Evolutionary conservation across 208 protist genomes (phyloP).

Genomic region (Endotrypanum monterogeii): DNA sequence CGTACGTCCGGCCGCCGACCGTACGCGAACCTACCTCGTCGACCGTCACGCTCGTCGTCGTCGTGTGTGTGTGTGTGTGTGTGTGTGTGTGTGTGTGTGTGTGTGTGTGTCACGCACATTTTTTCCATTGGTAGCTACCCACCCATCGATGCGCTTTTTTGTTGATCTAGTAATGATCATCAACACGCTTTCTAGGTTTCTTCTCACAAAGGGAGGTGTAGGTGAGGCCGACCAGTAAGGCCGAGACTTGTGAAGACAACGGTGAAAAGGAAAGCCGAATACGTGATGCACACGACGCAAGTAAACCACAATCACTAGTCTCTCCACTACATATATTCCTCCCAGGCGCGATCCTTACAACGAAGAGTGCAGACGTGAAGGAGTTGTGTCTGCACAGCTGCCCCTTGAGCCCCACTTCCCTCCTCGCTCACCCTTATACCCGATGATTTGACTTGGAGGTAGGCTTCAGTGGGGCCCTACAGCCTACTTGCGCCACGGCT

Average conservation of each 20-base stretch:
- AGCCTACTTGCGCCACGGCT: conserved; percentile 87
- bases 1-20: too few relatives aligned
- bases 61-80: too few relatives aligned
- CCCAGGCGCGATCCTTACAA: not conserved
- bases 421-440: not conserved
- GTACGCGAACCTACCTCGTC: too few relatives aligned
- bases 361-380: not conserved
- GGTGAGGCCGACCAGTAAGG: not conserved
- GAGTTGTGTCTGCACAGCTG: not conserved
- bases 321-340: not conserved
- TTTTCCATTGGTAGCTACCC: too few relatives aligned
- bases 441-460: not conserved
- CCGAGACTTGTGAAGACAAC: not conserved
- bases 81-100: too few relatives aligned
- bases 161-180: not conserved
- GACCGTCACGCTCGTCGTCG: too few relatives aligned
- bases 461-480: not conserved
- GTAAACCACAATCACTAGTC: too few relatives aligned
- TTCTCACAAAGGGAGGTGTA: not conserved
- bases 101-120: too few relatives aligned
- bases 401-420: not conserved
- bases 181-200: not conserved
- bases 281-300: not conserved
- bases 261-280: not conserved
- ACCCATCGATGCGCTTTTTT: not conserved